Evolutionary conservation across 2,329 filamentous ascomycete species (phyloP).

Genomic region (Amphichorda felina): DNA sequence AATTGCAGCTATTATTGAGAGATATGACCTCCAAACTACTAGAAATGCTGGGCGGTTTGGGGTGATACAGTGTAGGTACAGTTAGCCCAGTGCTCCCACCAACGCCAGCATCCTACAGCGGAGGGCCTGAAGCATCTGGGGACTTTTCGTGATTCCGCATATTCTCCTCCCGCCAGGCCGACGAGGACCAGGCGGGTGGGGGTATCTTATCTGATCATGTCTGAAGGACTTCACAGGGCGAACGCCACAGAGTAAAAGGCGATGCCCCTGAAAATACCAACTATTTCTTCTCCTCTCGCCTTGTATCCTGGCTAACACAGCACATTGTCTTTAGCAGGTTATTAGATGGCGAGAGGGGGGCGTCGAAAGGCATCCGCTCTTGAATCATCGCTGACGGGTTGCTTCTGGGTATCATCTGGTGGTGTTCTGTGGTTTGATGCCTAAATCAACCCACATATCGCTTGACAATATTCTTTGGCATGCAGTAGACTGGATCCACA

Average conservation of each 20-base stretch:
- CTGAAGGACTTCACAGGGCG: slow-evolving; percentile 14
- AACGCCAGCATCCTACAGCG: too few species aligned
- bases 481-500: slow-evolving; percentile 81
- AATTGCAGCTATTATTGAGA: too few species aligned
- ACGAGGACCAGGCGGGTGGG: too few species aligned
- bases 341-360: slow-evolving; percentile 58
- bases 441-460: slow-evolving; percentile 12
- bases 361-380: background rate
- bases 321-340: slow-evolving; percentile 38
- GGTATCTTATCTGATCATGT: slow-evolving; percentile 8
- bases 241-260: slow-evolving; percentile 10
- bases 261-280: slow-evolving; percentile 16
- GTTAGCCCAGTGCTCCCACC: too few species aligned
- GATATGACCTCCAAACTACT: too few species aligned
- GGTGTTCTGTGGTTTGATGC: background rate
- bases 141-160: too few species aligned
- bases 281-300: slow-evolving; percentile 46
- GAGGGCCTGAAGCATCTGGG: too few species aligned
- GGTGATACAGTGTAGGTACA: too few species aligned
- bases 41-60: too few species aligned
- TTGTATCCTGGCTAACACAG: slow-evolving; percentile 57
- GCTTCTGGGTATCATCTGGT: background rate
- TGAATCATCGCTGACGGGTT: too few species aligned
- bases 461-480: slow-evolving; percentile 57
- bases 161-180: too few species aligned